Evolutionary conservation across 1,139 yeast genomes (phyloP).

Genomic region (Hyphopichia wangnamkhiaoensis): DNA sequence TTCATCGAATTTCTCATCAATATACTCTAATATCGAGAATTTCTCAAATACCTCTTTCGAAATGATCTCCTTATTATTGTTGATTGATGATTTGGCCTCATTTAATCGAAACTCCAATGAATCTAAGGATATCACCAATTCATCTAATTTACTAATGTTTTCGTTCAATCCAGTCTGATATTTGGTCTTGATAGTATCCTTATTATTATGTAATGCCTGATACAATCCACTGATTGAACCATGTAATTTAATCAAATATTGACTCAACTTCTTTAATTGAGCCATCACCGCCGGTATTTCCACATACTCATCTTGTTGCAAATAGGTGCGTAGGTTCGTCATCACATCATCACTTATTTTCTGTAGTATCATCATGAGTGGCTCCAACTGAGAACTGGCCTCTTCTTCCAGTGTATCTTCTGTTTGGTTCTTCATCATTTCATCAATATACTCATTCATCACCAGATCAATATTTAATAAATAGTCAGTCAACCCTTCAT

Average conservation of each 20-base stretch:
- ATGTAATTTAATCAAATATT: conserved; percentile 11
- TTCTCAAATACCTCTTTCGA: conserved; percentile 29
- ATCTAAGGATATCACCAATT: conserved; percentile 26
- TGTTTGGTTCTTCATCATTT: conserved; percentile 1
- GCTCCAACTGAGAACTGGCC: conserved; percentile 2
- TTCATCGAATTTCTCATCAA: conserved; percentile 29
- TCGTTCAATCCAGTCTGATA: conserved; percentile 29
- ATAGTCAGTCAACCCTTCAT: conserved; percentile 31
- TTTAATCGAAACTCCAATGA: conserved; percentile 30
- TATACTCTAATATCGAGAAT: conserved; percentile 33
- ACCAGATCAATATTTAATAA: conserved; percentile 36
- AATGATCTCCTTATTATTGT: conserved; percentile 28
- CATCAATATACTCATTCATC: conserved; percentile 16
- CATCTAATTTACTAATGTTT: conserved; percentile 30
- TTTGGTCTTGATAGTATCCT: conserved; percentile 18
- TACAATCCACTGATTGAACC: conserved; percentile 12
- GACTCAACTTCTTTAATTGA: conserved; percentile 13
- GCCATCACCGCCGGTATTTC: background rate
- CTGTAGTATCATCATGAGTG: background rate
- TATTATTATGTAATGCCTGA: conserved; percentile 14
- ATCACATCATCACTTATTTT: conserved; percentile 6
- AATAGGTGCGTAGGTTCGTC: background rate
- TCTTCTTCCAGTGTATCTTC: too few species aligned
- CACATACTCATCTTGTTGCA: background rate
- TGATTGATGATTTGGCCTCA: conserved; percentile 23